These are phyloP conservation scores for Eucalyptus globulus DNA, from an alignment of 345 rosid species.

Conservation along the genomic window DNA sequence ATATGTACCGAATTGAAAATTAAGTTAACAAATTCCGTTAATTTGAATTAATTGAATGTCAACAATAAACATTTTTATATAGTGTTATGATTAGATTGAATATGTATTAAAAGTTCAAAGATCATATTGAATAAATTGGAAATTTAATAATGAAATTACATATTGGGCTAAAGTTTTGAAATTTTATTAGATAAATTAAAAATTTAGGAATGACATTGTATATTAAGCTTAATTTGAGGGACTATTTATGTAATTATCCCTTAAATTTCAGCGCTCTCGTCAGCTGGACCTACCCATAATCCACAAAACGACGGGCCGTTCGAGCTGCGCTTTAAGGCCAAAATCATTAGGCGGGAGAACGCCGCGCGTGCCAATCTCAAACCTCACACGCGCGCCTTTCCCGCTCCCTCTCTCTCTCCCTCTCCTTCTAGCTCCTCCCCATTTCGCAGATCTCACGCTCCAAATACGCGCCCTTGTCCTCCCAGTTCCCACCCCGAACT, in stretches of 20 bases:
- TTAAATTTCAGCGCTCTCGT: not conserved
- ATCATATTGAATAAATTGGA: rapidly evolving
- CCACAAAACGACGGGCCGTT: not conserved
- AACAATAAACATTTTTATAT: rapidly evolving
- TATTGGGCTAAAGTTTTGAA: rapidly evolving
- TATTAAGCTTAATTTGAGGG: too few species aligned
- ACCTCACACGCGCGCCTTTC: not conserved
- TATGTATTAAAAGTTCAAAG: rapidly evolving
- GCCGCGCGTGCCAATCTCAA: constrained; percentile 14
- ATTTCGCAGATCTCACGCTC: not conserved
- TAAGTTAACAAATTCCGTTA: not conserved
- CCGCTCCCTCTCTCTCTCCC: not conserved
- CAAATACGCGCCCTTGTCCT: not conserved
- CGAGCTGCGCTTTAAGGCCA: not conserved
- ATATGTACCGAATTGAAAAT: rapidly evolving
- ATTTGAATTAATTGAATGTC: not conserved
- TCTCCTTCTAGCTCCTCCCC: not conserved
- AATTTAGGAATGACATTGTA: rapidly evolving
- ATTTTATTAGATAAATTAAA: rapidly evolving
- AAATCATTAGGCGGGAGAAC: constrained; percentile 1
- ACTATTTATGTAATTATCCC: not conserved
- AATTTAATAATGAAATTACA: rapidly evolving
- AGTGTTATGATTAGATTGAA: rapidly evolving
- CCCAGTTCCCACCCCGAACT: not conserved
- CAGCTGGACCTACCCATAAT: not conserved